Base-by-base conservation (phyloP, 441 rosid genomes). In the Theobroma grandiflorum region DNA sequence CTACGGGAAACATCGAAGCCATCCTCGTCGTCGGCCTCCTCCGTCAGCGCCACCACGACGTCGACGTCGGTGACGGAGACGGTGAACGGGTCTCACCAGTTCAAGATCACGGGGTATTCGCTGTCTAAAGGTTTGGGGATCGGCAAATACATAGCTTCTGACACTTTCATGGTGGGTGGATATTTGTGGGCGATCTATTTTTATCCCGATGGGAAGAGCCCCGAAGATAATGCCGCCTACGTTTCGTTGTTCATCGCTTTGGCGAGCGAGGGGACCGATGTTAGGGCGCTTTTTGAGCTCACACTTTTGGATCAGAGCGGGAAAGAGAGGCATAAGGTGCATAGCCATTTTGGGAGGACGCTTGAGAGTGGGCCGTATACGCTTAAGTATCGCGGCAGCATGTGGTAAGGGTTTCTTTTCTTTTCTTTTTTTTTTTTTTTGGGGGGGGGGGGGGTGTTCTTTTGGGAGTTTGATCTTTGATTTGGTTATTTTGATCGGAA, bases 271-370 rank as follows among this genome's bases (percentile, higher is more conserved):
- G 97, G 94, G 10, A 87, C 91, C 0, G 95, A 91, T 50, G 93
- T 93, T 15, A 89, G 97, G 81, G 97, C 94, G 75, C 86, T 93
- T 80, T 93, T 93, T 77, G 95, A 93, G 87, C 78, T 93, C 12
- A 90, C 94, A n/a, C 87, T 93, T 20, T 78, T 91, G 72, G 97
- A 93, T 84, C 97, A 93, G 85, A 93, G 95, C 71, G 95, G 95
- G 42, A 93, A 87, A 61, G 93, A 81, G 79, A 80, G 90, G 80
- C 93, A 93, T 47, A 93, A 89, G 84, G 93, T 93, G 76, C 96
- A 92, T 75, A 91, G 90, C 87, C 96, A 92, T 91, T 92, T 92
- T 6, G 93, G 94, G 26, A 86, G 92, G 81, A 76, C 93, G 74
- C 91, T 87, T 2, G 96, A 92, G 73, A 85, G 93, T 33, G 94